Evolutionary conservation across 352 stramenopile genomes (phyloP), one percentile per base, ranked within the genome.

Genomic region (Phytophthora pinifolia): DNA sequence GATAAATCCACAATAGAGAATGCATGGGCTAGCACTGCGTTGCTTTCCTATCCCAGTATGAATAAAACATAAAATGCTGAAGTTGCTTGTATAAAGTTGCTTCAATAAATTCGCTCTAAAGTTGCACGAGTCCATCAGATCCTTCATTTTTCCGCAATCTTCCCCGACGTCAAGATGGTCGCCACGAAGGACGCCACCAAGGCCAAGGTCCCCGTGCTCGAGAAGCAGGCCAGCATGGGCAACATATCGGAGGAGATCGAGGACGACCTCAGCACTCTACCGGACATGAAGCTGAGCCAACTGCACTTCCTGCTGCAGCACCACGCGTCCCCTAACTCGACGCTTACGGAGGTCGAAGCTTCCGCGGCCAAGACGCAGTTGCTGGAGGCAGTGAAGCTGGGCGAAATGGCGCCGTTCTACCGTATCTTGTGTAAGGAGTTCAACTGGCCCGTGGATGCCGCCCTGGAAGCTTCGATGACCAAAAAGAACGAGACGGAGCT

Each of bases 201-300:
- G 29, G 29, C 55, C 8, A 66, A 70, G 50, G 41, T 27, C 27
- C 43, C 55, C 30, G 29, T 37, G 66, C 65, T 79, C 14, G 76
- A 86, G 65, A 91, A 91, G 53, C 82, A 92, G 70, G 70, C 78
- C 41, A 90, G 76, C 63, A 56, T 79, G 38, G 83, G 83, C 20
- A 91, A 92, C 62, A 89, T 95, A 61, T 92, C 85, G 45, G 83
- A 92, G 51, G 83, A 95, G 69, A 89, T 95, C 45, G 83, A 92
- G 56, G 81, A 93, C 52, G 81, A 82, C 30, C 76, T 93, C 25
- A 76, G 71, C 49, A 86, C 79, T 39, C 67, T 95, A 32, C 81
- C 83, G 8, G 76, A 92, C 67, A 94, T 94, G 83, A 56, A 83
- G 44, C 69, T 89, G 34, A 70, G 75, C 18, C 69, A 90, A 39